These are phyloP conservation scores for Phytophthora citrophthora DNA, from an alignment of 352 stramenopile genomes.

Conservation along the genomic window DNA sequence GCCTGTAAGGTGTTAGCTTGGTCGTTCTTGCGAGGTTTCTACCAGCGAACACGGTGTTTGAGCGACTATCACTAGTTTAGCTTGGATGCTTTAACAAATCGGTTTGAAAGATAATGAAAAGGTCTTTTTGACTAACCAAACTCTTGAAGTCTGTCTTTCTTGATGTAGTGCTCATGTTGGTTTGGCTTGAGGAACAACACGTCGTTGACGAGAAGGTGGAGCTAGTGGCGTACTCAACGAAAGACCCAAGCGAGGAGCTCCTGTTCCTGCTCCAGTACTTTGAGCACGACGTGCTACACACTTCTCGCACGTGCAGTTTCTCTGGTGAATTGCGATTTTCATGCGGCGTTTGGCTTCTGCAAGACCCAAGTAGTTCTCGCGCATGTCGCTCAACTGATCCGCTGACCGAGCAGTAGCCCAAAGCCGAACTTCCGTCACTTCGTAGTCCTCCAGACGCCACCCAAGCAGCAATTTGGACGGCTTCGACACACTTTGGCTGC, in stretches of 20 bases:
- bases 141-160: conserved; percentile 4
- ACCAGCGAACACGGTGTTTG: conserved; percentile 25
- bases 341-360: conserved; percentile 83
- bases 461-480: conserved; percentile 60
- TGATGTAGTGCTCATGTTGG: conserved; percentile 6
- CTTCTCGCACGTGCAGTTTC: conserved; percentile 84
- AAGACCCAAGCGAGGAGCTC: conserved; percentile 22
- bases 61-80: background rate
- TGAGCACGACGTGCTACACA: conserved; percentile 67
- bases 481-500: conserved; percentile 48
- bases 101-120: conserved; percentile 66
- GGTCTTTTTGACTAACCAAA: conserved; percentile 32
- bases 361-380: conserved; percentile 88
- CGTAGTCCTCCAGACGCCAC: conserved; percentile 52
- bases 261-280: conserved; percentile 24
- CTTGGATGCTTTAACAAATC: conserved; percentile 48
- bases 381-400: conserved; percentile 84
- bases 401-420: conserved; percentile 75
- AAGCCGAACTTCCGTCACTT: conserved; percentile 81
- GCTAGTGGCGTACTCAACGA: conserved; percentile 50
- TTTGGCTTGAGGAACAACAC: conserved; percentile 44
- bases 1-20: conserved; percentile 79
- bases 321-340: conserved; percentile 86
- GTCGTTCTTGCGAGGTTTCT: conserved; percentile 17
- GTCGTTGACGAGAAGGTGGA: conserved; percentile 50